Evolutionary conservation across 352 stramenopile species (phyloP), one percentile per base, ranked within the genome.

Genomic region (Phytophthora foliorum): DNA sequence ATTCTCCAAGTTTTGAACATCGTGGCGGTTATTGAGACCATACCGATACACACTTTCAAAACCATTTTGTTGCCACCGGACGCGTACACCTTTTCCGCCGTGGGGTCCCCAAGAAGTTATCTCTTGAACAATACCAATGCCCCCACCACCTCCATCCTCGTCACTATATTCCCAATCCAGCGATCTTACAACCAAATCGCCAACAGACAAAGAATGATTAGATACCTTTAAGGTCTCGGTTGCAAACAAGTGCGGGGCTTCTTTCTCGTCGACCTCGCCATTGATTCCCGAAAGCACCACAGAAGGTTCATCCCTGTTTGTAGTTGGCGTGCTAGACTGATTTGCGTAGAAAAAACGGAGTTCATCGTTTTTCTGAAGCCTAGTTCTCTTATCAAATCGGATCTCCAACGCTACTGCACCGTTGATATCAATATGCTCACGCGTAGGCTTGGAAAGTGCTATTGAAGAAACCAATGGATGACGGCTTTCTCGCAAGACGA

Each of bases 161-260:
- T 93, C 67, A 3, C 63, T 85, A 55, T 92, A 94, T 46, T 81
- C 71, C 88, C 88, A 95, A 42, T 94, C 85, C 25, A 63, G 68
- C 16, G 86, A 87, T 5, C 86, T 77, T 48, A 90, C 68, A 2
- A 95, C 85, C 11, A 66, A 45, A 34, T 95, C 82, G 2, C 77
- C 80, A 24, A 78, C 58, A 31, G 74, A 82, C 52, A 85, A 32
- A 10, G 81, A 66, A 31, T 65, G 52, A 10, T 45, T 72, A 4
- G 38, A 45, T 19, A 68, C 62, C 10, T 81, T 79, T 24, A 68
- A 39, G 6, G 49, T 48, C 19, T 90, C 82, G 9, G 31, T 19
- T 2, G 81, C 57, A 53, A 91, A 93, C 25, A 89, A 45, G 1
- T 75, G 56, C 6, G 81, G 80, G 5, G 68, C 44, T 10, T 72